phyloP scores from a whole-genome alignment of 2,329 filamentous ascomycete genomes.

The Purpureocillium lavendulum region DNA sequence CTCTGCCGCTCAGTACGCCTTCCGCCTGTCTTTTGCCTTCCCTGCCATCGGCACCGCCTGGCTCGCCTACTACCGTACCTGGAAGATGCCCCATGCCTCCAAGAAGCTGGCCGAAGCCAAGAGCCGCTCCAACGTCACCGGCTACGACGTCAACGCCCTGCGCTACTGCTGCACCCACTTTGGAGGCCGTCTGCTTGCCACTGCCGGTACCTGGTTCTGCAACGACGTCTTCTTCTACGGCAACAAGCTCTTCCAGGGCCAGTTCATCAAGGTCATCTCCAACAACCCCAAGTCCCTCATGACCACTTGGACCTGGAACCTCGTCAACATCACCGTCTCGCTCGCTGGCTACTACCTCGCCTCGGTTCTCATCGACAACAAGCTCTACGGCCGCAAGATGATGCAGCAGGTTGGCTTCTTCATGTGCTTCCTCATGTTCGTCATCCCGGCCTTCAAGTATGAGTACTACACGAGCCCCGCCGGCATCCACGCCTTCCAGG shows the following conservation, averaged over 20 bases:
- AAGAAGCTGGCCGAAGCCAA: slow-evolving; percentile 77
- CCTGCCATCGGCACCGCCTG: slow-evolving; percentile 85
- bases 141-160: slow-evolving; percentile 83
- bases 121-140: slow-evolving; percentile 79
- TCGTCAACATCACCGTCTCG: slow-evolving; percentile 83
- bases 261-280: slow-evolving; percentile 81
- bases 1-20: slow-evolving; percentile 78
- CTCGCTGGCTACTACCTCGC: slow-evolving; percentile 85
- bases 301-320: slow-evolving; percentile 84
- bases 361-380: slow-evolving; percentile 86
- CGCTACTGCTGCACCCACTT: slow-evolving; percentile 74
- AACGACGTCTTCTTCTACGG: slow-evolving; percentile 99
- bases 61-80: slow-evolving; percentile 93
- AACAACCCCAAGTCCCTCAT: slow-evolving; percentile 64
- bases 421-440: slow-evolving; percentile 87
- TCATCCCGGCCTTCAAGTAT: slow-evolving; percentile 84
- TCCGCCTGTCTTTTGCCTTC: slow-evolving; percentile 85
- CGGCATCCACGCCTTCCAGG: slow-evolving; percentile 83
- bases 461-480: slow-evolving; percentile 66
- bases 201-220: slow-evolving; percentile 83
- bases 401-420: slow-evolving; percentile 95
- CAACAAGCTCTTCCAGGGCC: slow-evolving; percentile 92
- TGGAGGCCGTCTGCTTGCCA: slow-evolving; percentile 77
- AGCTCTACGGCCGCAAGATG: slow-evolving; percentile 89
- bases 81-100: slow-evolving; percentile 84